Evolutionary conservation across 2,329 filamentous ascomycete genomes (phyloP), one percentile per base, ranked within the genome.

Genomic region (Nemania bipapillata): DNA sequence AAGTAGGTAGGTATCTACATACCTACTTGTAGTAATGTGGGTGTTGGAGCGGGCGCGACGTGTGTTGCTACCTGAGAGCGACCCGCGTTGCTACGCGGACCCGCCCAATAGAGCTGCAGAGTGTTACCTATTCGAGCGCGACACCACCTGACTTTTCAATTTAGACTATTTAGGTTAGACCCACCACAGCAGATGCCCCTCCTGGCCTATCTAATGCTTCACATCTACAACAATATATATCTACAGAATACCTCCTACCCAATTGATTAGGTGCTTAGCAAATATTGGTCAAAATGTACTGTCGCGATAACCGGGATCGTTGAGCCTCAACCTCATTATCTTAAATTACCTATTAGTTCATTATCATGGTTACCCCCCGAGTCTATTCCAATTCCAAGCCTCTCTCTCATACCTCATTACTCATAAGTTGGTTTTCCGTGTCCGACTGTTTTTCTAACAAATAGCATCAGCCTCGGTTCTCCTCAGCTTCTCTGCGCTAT

Each of bases 401-500:
- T 37, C 8, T 35, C 52, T 30, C 54, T 60, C 15, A 50, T 66
- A 24, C n/a, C 12, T 70, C 65, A 32, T 66, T 11, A 63, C 24
- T 66, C 63, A 26, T 70, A 59, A 66, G 32, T 68, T 17, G 30
- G 35, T 35, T 24, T 12, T 47, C 20, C n/a, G 4, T 17, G 26
- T n/a, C n/a, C 7, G n/a, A 12, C 4, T 12, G 12, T 32, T 9
- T 30, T 20, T 42, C 57, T 70, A 67, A 52, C 63, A 67, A 49
- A 63, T 63, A 4, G 67, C 68, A 49, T 73, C 69, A 1, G 60
- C 69, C 8, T 66, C 70, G 7, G 52, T 57, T 35, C 63, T 58
- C 71, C 73, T 76, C 24, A 70, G 73, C 72, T 76, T 76, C 20
- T 84, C 83, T 0, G 79, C 74, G 20, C 76, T 67, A 49, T 82